These are phyloP conservation scores for Pelargonium australe DNA, from an alignment of 441 rosid genomes.

Conservation along the genomic window DNA sequence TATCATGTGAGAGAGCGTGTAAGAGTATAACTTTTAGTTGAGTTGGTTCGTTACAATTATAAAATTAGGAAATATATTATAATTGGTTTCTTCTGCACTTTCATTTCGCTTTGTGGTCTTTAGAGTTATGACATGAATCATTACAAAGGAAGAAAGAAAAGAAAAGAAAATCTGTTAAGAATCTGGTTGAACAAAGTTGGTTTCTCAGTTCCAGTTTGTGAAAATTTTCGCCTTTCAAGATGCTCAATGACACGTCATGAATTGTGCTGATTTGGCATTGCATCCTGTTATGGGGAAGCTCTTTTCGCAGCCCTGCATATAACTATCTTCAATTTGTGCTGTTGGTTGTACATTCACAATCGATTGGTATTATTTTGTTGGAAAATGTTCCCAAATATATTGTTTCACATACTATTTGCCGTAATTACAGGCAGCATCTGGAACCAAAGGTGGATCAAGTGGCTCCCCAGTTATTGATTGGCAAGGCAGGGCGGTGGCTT, in stretches of 20 bases:
- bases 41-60: no score
- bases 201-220: not conserved
- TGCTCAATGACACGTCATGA: not conserved
- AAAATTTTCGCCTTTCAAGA: not conserved
- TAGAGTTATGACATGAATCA: not conserved
- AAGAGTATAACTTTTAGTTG: no score
- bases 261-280: not conserved
- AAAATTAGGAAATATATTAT: no score
- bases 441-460: constrained; percentile 98
- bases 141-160: not conserved
- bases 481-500: constrained; percentile 93
- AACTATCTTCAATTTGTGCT: no score
- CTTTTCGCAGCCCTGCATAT: no score
- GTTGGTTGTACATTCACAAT: no score
- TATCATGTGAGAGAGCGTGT: no score
- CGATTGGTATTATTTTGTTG: constrained; percentile 1
- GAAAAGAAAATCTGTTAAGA: not conserved
- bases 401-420: constrained; percentile 11
- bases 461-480: constrained; percentile 97
- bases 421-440: constrained; percentile 79
- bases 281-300: no score
- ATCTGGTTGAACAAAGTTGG: constrained; percentile 6
- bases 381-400: not conserved
- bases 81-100: not conserved
- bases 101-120: not conserved